Base-by-base conservation (phyloP, 345 rosid genomes). In the Toxicodendron radicans region DNA sequence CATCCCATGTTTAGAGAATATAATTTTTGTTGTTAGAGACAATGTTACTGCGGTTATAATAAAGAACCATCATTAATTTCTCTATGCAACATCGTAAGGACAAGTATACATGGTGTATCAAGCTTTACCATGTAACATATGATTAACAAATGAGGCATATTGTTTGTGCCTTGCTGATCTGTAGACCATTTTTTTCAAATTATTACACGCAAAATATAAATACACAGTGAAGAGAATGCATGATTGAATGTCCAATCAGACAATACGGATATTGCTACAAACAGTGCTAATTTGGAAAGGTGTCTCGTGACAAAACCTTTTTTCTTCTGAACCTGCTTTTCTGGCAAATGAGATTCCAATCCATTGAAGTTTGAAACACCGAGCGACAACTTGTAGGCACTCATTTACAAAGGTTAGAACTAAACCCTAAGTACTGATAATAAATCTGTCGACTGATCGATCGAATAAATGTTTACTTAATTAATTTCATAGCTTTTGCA, bases 221-320 rank as follows among this genome's bases (percentile, higher is more conserved):
- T 21, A 57, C 24, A 46, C 2, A 66, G 9, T 41, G 52, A 66
- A 49, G 52, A 23, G 72, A 27, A 30, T 11, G 61, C 20, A 76
- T 79, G 75, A 79, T 79, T 76, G 68, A 56, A 61, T 73, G 81
- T 77, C 76, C 75, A 79, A 79, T 81, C 85, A 77, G 71, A 77
- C 75, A 74, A 68, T 66, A 73, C 59, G 62, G 77, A 73, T 60
- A 64, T 73, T 72, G 76, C 73, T 63, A 30, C 68, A 79, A 81
- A 84, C 51, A 81, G 83, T 75, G 69, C 78, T 60, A 70, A 64
- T 81, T 84, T 84, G 85, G 87, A 84, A 79, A 79, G 45, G 65
- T 61, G 76, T 84, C 87, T 79, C 87, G 83, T 84, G 85, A 84
- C 81, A 62, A 46, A 74, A 51, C 70, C 76, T 65, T 71, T 70